These are phyloP conservation scores for Plicaturopsis crispa DNA, from an alignment of 768 basidiomycete genomes.

Conservation along the genomic window DNA sequence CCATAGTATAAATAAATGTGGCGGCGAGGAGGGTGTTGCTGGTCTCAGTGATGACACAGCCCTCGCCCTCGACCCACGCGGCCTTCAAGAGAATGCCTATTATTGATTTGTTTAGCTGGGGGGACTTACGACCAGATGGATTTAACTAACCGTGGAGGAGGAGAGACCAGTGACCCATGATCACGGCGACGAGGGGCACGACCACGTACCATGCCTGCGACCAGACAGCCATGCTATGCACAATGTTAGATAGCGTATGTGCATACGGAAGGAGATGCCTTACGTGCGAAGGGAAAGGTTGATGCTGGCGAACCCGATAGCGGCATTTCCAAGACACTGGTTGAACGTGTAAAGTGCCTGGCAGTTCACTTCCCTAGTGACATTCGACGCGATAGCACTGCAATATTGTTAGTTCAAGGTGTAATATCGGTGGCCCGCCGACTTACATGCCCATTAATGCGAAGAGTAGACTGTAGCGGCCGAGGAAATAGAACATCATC, in stretches of 20 bases:
- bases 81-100: constrained; percentile 56
- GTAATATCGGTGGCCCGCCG: not conserved
- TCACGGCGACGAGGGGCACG: constrained; percentile 42
- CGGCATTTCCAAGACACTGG: constrained; percentile 53
- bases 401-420: constrained; percentile 1
- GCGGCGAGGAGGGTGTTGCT: constrained; percentile 59
- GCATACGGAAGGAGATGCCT: constrained; percentile 14
- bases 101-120: constrained; percentile 2
- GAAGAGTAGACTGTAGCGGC: constrained; percentile 57
- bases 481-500: constrained; percentile 63
- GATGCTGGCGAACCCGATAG: constrained; percentile 64
- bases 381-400: constrained; percentile 53
- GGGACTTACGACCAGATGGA: not conserved
- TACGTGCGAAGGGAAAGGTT: constrained; percentile 66
- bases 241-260: constrained; percentile 1
- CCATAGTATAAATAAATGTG: constrained; percentile 73
- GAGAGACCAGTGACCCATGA: constrained; percentile 67
- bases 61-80: constrained; percentile 27
- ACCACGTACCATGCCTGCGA: constrained; percentile 48
- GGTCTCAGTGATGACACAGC: constrained; percentile 51
- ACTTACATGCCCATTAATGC: constrained; percentile 66
- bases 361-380: constrained; percentile 53
- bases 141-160: constrained; percentile 48
- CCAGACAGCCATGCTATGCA: constrained; percentile 62
- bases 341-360: constrained; percentile 67